A percentile compares a stretch with the other conserved stretches of the same genome.
These are phyloP conservation scores for Monilinia vaccinii-corymbosi DNA, from an alignment of 2,329 filamentous ascomycete species.

Conservation along the genomic window DNA sequence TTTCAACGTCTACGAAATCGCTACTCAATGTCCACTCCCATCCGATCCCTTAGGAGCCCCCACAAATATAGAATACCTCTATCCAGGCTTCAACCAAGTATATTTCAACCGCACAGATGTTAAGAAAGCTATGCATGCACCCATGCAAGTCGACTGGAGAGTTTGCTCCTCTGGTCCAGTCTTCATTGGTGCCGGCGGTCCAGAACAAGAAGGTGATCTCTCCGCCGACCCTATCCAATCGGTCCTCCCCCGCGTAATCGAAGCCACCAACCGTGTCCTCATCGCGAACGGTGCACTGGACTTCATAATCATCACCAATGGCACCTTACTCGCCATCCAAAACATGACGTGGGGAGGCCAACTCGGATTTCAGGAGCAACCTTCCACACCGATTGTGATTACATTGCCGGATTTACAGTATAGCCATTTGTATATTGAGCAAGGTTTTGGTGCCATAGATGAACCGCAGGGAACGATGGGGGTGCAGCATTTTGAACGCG, in stretches of 20 bases:
- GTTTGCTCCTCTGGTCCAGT: constrained; percentile 36
- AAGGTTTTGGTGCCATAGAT: constrained; percentile 38
- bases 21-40: constrained; percentile 35
- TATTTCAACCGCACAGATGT: constrained; percentile 47
- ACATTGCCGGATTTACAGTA: constrained; percentile 20
- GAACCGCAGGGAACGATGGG: constrained; percentile 38
- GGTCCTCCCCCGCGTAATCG: constrained; percentile 40
- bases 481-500: constrained; percentile 31
- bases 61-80: constrained; percentile 28
- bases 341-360: constrained; percentile 45
- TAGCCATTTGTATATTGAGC: constrained; percentile 8
- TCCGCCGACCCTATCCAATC: constrained; percentile 32
- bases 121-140: constrained; percentile 40
- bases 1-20: constrained; percentile 42
- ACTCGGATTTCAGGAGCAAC: constrained; percentile 37
- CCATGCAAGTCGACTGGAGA: constrained; percentile 32
- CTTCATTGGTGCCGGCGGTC: constrained; percentile 29
- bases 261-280: constrained; percentile 42
- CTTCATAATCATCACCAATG: constrained; percentile 40
- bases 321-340: constrained; percentile 42
- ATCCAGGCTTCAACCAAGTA: constrained; percentile 30
- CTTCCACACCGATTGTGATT: constrained; percentile 24
- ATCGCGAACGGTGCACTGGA: constrained; percentile 41
- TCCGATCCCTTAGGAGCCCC: constrained; percentile 32
- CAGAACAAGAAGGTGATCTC: constrained; percentile 27